These are phyloP conservation scores for Globisporangium mamillatum DNA, from an alignment of 352 stramenopile species.

Conservation along the genomic window DNA sequence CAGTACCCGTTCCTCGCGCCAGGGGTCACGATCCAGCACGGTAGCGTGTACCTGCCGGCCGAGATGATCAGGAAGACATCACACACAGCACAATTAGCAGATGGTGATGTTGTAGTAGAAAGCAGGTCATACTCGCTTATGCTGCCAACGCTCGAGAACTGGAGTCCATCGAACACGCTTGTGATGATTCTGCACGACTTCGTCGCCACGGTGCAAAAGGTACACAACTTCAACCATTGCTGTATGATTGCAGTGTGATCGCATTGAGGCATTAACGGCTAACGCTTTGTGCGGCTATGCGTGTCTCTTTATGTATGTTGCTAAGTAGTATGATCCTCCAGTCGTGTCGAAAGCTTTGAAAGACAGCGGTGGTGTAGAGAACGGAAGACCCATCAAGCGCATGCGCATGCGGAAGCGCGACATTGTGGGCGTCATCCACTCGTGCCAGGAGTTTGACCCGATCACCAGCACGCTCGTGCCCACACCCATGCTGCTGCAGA, in stretches of 20 bases:
- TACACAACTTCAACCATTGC: neutral
- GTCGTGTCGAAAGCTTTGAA: constrained; percentile 15
- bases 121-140: constrained; percentile 28
- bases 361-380: constrained; percentile 7
- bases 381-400: neutral
- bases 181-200: constrained; percentile 73
- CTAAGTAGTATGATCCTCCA: constrained; percentile 30
- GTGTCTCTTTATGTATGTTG: neutral
- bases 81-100: neutral
- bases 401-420: constrained; percentile 74
- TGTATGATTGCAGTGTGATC: neutral
- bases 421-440: constrained; percentile 62
- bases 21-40: constrained; percentile 42
- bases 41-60: constrained; percentile 45
- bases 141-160: constrained; percentile 55
- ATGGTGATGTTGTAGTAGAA: neutral
- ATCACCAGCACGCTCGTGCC: constrained; percentile 50
- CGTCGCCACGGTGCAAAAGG: constrained; percentile 55
- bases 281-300: neutral
- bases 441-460: constrained; percentile 66
- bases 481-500: constrained; percentile 69
- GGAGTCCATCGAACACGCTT: constrained; percentile 77
- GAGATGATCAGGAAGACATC: constrained; percentile 33
- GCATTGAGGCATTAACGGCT: neutral
- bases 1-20: constrained; percentile 67